Base-by-base conservation (phyloP, 1,284 basidiomycete genomes). In the Puccinia novopanici region DNA sequence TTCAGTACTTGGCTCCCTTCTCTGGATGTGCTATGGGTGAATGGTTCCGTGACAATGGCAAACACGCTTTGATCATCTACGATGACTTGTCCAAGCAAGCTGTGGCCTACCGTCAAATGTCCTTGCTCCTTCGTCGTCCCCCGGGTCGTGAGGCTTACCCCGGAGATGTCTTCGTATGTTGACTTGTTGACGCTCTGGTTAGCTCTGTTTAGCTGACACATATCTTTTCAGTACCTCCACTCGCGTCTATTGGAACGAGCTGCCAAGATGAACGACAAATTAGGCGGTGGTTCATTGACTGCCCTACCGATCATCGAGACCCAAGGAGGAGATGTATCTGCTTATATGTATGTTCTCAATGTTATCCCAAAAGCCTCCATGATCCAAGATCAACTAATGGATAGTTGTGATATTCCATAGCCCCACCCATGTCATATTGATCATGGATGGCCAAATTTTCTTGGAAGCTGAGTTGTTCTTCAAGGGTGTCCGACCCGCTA, bases 21-120 rank as follows among this genome's bases (percentile, higher is more conserved):
- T 96, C 96, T 85, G 96, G 96, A 84, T 96, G 94, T 88, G 95
- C 96, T 86, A 99, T 99, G 93, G 96, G 96, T 88, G 96, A 99
- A 89, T 99, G 96, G 96, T 99, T 99, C 96, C 94, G 96, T 89
- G 96, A 99, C 89, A 98, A 99, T 88, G 95, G 94, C 89, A 96
- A 93, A 88, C 92, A 92, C 84, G 89, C 96, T 84, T 91, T 98
- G 86, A 98, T 99, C 88, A 93, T 99, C 89, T 99, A 97, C 88
- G 96, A 99, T 87, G 96, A 99, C 88, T 89, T 99, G 88, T 99
- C 96, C 85, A 99, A 99, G 90, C 96, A 99, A 89, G 96, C 96
- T 86, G 96, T 99, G 83, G 96, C 96, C 85, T 99, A 99, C 91
- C 95, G 96, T 91, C 96, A 99, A 88, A 99, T 99, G 96, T 99